Base-by-base conservation (phyloP, 2,329 filamentous ascomycete species). In the Metarhizium anisopliae region DNA sequence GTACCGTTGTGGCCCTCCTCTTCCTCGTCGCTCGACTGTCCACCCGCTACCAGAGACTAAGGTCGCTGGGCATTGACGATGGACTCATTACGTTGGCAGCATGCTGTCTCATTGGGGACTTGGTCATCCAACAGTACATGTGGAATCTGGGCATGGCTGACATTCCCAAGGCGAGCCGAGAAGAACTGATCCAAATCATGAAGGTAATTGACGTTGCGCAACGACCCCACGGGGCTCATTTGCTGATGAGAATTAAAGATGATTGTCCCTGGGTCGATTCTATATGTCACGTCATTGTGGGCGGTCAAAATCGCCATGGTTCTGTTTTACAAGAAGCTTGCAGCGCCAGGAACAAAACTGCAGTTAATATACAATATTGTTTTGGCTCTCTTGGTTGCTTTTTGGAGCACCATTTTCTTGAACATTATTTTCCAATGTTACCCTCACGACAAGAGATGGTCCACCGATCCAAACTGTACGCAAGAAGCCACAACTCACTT, bases 241-340 rank as follows among this genome's bases (percentile, higher is more conserved):
- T 14, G 10, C 1, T 13, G 25, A 50, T 58, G 45, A 59, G 3
- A 13, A n/a, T 16, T 10, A 11, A 57, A 70, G 66, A 72, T 73
- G 67, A 73, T 73, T 35, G 63, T 73, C 1, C 72, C 72, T 1
- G 72, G 72, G 14, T 73, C 72, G 1, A 64, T 68, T 2, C 66
- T 74, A 2, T 74, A 74, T 50, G 69, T 74, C 0, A 61, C 71
- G 2, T 72, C 71, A 2, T 56, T 74, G 5, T 74, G 72, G 72
- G 62, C 69, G 13, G 69, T 74, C 61, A 74, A 74, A 51, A 62
- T 72, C 6, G 70, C 71, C 4, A 61, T 74, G 4, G 70, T 74
- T 7, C 47, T 74, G 1, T 73, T 74, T 55, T 74, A 74, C 63
- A 74, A 74, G 42, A 66, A 64, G 40, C 66, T 74, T 18, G 69